Evolutionary conservation across 225 moss, liverwort and hornwort species (phyloP).

Genomic region (Takakia lepidozioides): DNA sequence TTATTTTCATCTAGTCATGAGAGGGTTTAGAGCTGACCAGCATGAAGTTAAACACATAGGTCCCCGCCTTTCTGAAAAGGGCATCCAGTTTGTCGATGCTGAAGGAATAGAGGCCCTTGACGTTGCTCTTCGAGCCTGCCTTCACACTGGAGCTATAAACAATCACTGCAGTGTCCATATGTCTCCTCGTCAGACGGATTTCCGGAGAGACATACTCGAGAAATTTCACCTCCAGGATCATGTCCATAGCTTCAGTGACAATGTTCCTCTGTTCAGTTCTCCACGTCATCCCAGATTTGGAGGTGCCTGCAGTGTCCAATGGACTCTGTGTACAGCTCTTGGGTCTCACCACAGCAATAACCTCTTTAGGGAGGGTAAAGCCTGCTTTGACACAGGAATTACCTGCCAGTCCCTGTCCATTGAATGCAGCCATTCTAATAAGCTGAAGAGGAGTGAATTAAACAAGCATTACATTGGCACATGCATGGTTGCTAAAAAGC

Average conservation of each 20-base stretch:
- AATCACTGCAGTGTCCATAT: background rate
- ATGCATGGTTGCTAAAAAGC: too few species aligned
- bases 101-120: constrained; percentile 38
- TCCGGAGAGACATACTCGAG: constrained; percentile 6
- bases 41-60: constrained; percentile 18
- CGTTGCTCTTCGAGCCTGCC: constrained; percentile 8
- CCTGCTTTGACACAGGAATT: constrained; percentile 16
- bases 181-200: background rate
- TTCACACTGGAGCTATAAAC: constrained; percentile 7
- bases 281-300: constrained; percentile 5
- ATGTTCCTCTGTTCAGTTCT: constrained; percentile 17
- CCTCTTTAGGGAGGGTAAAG: constrained; percentile 10
- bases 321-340: background rate
- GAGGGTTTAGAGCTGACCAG: constrained; percentile 9
- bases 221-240: constrained; percentile 15
- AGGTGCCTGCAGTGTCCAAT: background rate
- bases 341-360: constrained; percentile 33
- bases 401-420: constrained; percentile 12
- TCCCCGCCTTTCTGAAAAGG: constrained; percentile 16
- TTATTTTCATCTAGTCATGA: too few species aligned
- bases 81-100: constrained; percentile 10
- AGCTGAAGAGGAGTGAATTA: too few species aligned
- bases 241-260: constrained; percentile 21
- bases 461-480: too few species aligned
- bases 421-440: too few species aligned